Evolutionary conservation across 805 yeast genomes (phyloP).

Genomic region (Lipomyces orientalis): DNA sequence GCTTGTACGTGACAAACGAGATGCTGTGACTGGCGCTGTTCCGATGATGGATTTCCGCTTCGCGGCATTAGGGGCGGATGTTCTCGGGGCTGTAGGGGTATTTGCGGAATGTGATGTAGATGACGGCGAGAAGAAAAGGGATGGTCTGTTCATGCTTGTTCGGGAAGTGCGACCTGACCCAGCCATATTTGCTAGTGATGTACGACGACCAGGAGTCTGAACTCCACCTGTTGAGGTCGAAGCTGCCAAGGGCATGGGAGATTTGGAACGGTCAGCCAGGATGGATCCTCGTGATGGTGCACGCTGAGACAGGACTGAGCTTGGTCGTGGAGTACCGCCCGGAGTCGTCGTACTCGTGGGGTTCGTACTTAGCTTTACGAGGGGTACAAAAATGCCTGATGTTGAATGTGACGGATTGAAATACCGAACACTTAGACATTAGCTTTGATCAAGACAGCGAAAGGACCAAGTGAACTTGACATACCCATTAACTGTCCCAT

Average conservation of each 20-base stretch:
- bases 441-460: not conserved
- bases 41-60: not conserved
- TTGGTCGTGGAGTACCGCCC: conserved; percentile 25
- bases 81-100: conserved; percentile 2
- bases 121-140: conserved; percentile 13
- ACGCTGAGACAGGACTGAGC: conserved; percentile 15
- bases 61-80: conserved; percentile 13
- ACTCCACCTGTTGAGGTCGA: conserved; percentile 1
- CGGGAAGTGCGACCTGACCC: conserved; percentile 25
- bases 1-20: conserved; percentile 2
- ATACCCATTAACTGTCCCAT: conserved; percentile 77
- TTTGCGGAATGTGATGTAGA: not conserved
- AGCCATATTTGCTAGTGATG: conserved; percentile 26
- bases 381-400: conserved; percentile 33
- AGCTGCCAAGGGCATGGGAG: conserved; percentile 17
- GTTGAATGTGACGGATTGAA: conserved; percentile 24
- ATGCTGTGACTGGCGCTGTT: not conserved
- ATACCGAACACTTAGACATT: conserved; percentile 22
- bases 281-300: conserved; percentile 20
- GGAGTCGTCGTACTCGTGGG: conserved; percentile 1
- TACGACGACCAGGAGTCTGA: conserved; percentile 29
- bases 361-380: not conserved
- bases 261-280: conserved; percentile 19
- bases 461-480: not conserved
- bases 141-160: conserved; percentile 14